A percentile compares a stretch with the other conserved stretches of the same genome.
Evolutionary conservation across 176 grass and related monocot species (phyloP).

Genomic region (Bromus sterilis): DNA sequence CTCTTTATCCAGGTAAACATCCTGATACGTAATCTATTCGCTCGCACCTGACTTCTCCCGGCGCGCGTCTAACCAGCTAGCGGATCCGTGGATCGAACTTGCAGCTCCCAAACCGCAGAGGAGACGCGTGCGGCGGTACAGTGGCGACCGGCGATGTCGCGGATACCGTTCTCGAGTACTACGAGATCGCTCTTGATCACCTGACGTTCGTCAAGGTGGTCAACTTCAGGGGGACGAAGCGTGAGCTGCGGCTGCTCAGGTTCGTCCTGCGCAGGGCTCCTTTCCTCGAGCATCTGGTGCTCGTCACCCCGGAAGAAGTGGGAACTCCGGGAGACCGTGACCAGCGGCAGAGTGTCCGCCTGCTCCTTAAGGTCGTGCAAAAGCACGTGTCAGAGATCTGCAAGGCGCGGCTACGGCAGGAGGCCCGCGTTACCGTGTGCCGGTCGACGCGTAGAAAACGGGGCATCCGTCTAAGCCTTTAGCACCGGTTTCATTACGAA

Average conservation of each 20-base stretch:
- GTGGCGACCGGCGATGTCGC: background rate
- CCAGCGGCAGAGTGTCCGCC: background rate
- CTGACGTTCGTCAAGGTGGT: constrained; percentile 43
- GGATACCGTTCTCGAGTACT: background rate
- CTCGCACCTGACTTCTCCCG: background rate
- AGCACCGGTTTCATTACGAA: too few relatives aligned
- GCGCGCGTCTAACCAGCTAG: too few relatives aligned
- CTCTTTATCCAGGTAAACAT: constrained; percentile 40
- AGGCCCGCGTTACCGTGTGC: constrained; percentile 11
- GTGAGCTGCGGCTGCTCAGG: constrained; percentile 32
- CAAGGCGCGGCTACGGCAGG: constrained; percentile 17
- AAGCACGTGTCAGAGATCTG: constrained; percentile 8
- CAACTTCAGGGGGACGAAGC: constrained; percentile 30
- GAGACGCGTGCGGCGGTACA: background rate
- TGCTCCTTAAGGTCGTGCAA: constrained; percentile 20
- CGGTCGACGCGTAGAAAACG: too few relatives aligned
- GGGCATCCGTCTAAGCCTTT: too few relatives aligned
- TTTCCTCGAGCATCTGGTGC: constrained; percentile 35
- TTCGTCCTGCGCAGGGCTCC: constrained; percentile 34
- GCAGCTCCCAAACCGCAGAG: constrained; percentile 37
- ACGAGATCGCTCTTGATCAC: constrained; percentile 11
- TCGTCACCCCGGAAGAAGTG: constrained; percentile 20
- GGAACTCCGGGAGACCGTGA: background rate
- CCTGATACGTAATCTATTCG: background rate
- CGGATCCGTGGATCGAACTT: background rate